A percentile compares a stretch with the other conserved stretches of the same genome.
phyloP scores from a whole-genome alignment of 768 basidiomycete species.

The Amylocystis lapponica region DNA sequence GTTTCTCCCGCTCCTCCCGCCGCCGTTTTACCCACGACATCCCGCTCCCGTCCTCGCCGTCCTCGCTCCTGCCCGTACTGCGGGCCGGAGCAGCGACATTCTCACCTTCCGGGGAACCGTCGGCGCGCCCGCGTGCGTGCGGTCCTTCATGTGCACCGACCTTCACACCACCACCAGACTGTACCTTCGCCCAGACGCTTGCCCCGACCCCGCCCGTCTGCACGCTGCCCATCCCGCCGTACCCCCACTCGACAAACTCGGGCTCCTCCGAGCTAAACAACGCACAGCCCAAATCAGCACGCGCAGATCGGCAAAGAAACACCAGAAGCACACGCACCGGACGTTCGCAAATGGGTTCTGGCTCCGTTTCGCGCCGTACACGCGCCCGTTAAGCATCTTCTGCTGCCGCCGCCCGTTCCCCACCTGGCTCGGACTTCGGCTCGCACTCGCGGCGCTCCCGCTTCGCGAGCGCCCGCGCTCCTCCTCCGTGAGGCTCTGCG shows the following conservation, averaged over 20 bases:
- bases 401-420: slow-evolving; percentile 18
- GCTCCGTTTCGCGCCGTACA: slow-evolving; percentile 53
- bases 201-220: slow-evolving; percentile 14
- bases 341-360: slow-evolving; percentile 58
- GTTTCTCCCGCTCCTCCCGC: slow-evolving; percentile 52
- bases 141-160: slow-evolving; percentile 10
- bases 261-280: slow-evolving; percentile 48
- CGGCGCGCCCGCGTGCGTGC: background rate
- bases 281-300: background rate
- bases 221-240: slow-evolving; percentile 69
- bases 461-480: slow-evolving; percentile 4
- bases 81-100: slow-evolving; percentile 9
- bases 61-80: slow-evolving; percentile 20
- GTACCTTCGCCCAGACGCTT: slow-evolving; percentile 16
- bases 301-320: background rate
- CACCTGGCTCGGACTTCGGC: background rate
- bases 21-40: slow-evolving; percentile 77
- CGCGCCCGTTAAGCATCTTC: slow-evolving; percentile 76
- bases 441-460: background rate
- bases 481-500: slow-evolving; percentile 8
- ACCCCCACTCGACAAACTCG: slow-evolving; percentile 92
- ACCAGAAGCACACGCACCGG: slow-evolving; percentile 11
- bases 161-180: slow-evolving; percentile 17
- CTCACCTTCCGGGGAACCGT: background rate
- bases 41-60: slow-evolving; percentile 80